Conservation (phyloP, 805 yeast genomes). For the Zygotorulaspora sp. region DNA sequence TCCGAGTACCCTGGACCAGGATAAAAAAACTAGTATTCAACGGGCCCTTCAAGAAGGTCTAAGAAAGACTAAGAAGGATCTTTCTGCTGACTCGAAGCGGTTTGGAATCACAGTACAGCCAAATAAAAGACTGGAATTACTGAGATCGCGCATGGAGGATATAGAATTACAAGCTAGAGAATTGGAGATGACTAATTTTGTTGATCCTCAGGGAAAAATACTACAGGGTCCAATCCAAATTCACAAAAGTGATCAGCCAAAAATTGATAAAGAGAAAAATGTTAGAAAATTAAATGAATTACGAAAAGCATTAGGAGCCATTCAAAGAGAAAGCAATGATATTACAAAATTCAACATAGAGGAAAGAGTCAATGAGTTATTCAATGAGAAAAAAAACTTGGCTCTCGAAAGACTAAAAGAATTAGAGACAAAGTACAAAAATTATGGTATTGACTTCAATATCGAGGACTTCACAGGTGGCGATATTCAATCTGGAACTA, state of each 20-base stretch:
- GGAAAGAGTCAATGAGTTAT: constrained; percentile 48
- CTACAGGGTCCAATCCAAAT: constrained; percentile 17
- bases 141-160: constrained; percentile 80
- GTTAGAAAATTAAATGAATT: constrained; percentile 50
- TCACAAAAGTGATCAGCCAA: constrained; percentile 30
- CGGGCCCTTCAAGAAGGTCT: constrained; percentile 33
- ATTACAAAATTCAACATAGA: constrained; percentile 60
- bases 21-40: constrained; percentile 28
- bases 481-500: constrained; percentile 1
- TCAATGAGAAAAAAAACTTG: constrained; percentile 54
- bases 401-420: constrained; percentile 71
- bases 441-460: constrained; percentile 54
- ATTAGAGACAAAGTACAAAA: constrained; percentile 62
- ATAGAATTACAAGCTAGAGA: constrained; percentile 80
- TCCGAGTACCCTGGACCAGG: constrained; percentile 25
- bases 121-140: constrained; percentile 62
- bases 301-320: constrained; percentile 51
- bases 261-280: constrained; percentile 47
- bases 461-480: constrained; percentile 11
- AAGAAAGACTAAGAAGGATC: constrained; percentile 39
- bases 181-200: constrained; percentile 80
- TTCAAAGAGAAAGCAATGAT: constrained; percentile 73
- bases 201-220: constrained; percentile 38
- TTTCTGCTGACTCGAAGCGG: constrained; percentile 38
- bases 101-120: constrained; percentile 55